A percentile compares a stretch with the other conserved stretches of the same genome.
These are phyloP conservation scores for Sambucus nigra DNA, from an alignment of 129 eudicot species.

Conservation along the genomic window DNA sequence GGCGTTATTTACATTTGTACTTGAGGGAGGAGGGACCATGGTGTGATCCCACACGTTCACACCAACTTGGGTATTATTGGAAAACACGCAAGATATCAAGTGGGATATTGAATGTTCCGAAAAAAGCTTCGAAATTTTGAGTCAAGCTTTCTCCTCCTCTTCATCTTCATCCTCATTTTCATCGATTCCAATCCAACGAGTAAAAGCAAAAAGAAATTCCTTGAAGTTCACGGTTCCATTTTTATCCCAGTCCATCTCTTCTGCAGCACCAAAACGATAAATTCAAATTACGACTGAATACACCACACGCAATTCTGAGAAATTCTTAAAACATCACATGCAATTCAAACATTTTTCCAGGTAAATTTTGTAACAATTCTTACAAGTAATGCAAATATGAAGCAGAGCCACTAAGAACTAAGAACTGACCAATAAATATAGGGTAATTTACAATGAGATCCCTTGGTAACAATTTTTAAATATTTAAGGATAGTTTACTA, in stretches of 20 bases:
- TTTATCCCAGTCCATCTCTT: slow-evolving; percentile 96
- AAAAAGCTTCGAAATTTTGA: neutral
- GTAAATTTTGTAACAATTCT: too few species aligned
- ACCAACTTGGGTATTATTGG: neutral
- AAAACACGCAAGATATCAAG: neutral
- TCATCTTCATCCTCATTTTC: slow-evolving; percentile 74
- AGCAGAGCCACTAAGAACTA: too few species aligned
- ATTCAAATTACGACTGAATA: neutral
- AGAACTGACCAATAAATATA: too few species aligned
- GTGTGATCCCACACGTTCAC: neutral
- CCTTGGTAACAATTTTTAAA: too few species aligned
- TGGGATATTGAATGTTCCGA: neutral
- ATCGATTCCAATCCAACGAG: slow-evolving; percentile 85
- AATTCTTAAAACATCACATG: too few species aligned
- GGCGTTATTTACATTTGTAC: too few species aligned
- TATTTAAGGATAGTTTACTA: too few species aligned
- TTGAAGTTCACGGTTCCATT: slow-evolving; percentile 92
- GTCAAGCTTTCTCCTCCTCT: slow-evolving; percentile 16
- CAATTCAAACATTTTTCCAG: too few species aligned
- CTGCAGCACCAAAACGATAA: slow-evolving; percentile 32
- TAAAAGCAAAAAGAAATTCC: slow-evolving; percentile 85
- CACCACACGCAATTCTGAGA: too few species aligned
- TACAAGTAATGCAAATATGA: too few species aligned
- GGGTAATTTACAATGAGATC: too few species aligned
- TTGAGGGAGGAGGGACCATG: neutral